Evolutionary conservation across 2,329 filamentous ascomycete species (phyloP).

Genomic region (Nothomitra cinnamomea): DNA sequence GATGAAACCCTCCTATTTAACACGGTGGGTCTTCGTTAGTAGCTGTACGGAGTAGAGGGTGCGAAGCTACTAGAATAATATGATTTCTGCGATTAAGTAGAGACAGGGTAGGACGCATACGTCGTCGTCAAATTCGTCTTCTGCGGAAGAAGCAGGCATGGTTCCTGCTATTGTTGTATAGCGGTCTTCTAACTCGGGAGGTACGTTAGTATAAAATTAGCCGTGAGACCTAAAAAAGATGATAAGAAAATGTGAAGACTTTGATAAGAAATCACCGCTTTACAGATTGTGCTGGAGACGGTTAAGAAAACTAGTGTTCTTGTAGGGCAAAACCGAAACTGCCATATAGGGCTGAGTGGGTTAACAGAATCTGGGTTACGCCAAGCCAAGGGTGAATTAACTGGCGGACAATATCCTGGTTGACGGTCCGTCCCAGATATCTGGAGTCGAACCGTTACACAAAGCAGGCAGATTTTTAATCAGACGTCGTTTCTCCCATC

Average conservation of each 20-base stretch:
- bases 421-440: not conserved
- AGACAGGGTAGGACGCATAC: conserved; percentile 17
- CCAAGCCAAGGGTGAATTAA: not conserved
- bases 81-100: too few species aligned
- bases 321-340: not conserved
- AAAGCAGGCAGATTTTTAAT: not conserved
- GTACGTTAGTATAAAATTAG: too few species aligned
- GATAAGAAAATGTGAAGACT: not conserved
- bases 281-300: not conserved
- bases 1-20: conserved; percentile 36
- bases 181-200: too few species aligned
- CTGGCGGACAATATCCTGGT: not conserved
- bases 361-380: not conserved
- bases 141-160: conserved; percentile 35
- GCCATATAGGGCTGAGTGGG: not conserved
- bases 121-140: conserved; percentile 34
- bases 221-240: not conserved
- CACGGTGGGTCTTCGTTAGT: not conserved
- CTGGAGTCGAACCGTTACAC: conserved; percentile 2
- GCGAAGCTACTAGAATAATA: not conserved
- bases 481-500: not conserved
- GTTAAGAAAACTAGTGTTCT: not conserved
- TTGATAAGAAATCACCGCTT: not conserved
- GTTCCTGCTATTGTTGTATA: too few species aligned
- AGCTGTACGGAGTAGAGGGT: not conserved